A percentile compares a stretch with the other conserved stretches of the same genome.
Conservation (phyloP, 2,329 filamentous ascomycete genomes). For the Helotiales sp. region DNA sequence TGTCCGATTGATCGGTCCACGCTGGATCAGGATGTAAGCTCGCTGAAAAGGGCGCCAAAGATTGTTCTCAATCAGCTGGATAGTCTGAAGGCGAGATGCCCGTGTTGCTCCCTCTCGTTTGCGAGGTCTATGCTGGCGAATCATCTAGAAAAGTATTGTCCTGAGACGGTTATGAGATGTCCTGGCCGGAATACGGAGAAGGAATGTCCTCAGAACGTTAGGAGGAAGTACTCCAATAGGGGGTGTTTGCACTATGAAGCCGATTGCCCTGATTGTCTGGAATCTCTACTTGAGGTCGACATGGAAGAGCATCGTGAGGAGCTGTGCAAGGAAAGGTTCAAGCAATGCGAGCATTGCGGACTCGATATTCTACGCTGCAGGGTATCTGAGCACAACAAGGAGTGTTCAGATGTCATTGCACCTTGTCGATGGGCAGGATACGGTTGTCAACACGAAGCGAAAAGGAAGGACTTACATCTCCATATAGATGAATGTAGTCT, state of each 20-base stretch:
- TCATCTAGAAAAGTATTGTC: slow-evolving; percentile 62
- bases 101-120: slow-evolving; percentile 58
- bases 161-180: slow-evolving; percentile 60
- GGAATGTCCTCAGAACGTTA: slow-evolving; percentile 56
- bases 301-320: slow-evolving; percentile 54
- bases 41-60: slow-evolving; percentile 41
- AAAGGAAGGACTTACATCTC: slow-evolving; percentile 48
- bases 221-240: slow-evolving; percentile 55
- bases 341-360: slow-evolving; percentile 38
- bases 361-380: slow-evolving; percentile 37
- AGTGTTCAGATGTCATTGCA: slow-evolving; percentile 51
- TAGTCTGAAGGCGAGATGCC: slow-evolving; percentile 62
- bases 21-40: slow-evolving; percentile 44
- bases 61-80: slow-evolving; percentile 67
- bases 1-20: slow-evolving; percentile 65
- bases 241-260: slow-evolving; percentile 60
- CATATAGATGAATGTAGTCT: slow-evolving; percentile 58
- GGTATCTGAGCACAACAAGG: slow-evolving; percentile 43
- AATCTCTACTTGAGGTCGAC: slow-evolving; percentile 50
- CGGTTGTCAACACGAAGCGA: slow-evolving; percentile 52
- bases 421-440: slow-evolving; percentile 55
- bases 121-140: slow-evolving; percentile 59
- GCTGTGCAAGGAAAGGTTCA: slow-evolving; percentile 50
- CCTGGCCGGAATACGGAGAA: slow-evolving; percentile 48
- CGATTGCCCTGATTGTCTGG: slow-evolving; percentile 60